phyloP scores from a whole-genome alignment of 257 asterid species.

The Leonotis leonurus region DNA sequence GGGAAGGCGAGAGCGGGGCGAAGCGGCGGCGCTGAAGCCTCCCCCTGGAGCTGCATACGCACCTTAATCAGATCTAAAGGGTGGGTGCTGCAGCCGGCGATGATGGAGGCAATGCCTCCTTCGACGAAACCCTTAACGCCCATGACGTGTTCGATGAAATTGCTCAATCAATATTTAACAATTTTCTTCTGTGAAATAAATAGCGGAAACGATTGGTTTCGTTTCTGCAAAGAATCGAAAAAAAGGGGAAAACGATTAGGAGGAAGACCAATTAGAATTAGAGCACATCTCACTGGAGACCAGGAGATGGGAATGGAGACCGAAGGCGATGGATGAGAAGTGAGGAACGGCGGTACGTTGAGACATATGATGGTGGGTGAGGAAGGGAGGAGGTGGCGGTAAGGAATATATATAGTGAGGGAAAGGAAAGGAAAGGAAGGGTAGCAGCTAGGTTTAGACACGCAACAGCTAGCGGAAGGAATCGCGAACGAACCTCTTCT shows the following conservation, averaged over 20 bases:
- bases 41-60: slow-evolving; percentile 87
- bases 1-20: slow-evolving; percentile 66
- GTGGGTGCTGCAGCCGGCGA: slow-evolving; percentile 85
- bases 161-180: background rate
- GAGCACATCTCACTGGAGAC: slow-evolving; percentile 92
- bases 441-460: slow-evolving; percentile 27
- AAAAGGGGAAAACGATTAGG: background rate
- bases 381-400: background rate
- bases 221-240: slow-evolving; percentile 1
- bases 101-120: slow-evolving; percentile 85
- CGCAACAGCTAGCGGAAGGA: slow-evolving; percentile 17
- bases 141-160: slow-evolving; percentile 29
- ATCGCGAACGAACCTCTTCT: background rate
- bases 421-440: background rate
- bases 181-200: background rate
- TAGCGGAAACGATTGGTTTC: slow-evolving; percentile 1
- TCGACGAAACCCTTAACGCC: slow-evolving; percentile 84
- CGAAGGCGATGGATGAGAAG: slow-evolving; percentile 66
- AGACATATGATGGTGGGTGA: slow-evolving; percentile 55
- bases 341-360: slow-evolving; percentile 80
- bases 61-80: slow-evolving; percentile 81
- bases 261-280: slow-evolving; percentile 46
- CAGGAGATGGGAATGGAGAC: slow-evolving; percentile 86
- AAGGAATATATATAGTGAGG: background rate
- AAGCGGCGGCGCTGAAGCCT: slow-evolving; percentile 24